A percentile compares a stretch with the other conserved stretches of the same genome.
phyloP scores from a whole-genome alignment of 164 flowering plant genomes.

The Magnolia kwangsiensis region DNA sequence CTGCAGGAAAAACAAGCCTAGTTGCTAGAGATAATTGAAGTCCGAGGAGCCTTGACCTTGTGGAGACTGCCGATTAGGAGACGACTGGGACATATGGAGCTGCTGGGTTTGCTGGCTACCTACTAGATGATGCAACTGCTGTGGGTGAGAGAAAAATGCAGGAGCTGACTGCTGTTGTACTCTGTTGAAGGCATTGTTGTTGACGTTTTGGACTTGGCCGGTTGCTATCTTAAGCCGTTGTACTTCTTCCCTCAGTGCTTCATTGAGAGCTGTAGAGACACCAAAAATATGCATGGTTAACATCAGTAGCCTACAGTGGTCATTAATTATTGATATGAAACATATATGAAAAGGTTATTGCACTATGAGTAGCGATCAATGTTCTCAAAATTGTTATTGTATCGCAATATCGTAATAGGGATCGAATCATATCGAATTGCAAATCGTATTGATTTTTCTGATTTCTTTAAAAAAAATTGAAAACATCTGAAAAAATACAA shows the following conservation, averaged over 20 bases:
- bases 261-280: conserved; percentile 60
- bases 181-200: conserved; percentile 49
- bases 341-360: no score
- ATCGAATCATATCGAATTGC: no score
- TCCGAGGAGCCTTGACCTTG: conserved; percentile 48
- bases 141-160: conserved; percentile 43
- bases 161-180: conserved; percentile 28
- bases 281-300: background rate
- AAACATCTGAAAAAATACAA: no score
- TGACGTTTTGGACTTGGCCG: conserved; percentile 44
- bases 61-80: conserved; percentile 42
- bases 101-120: conserved; percentile 42
- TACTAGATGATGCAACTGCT: conserved; percentile 28
- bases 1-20: background rate
- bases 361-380: no score
- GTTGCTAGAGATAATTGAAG: conserved; percentile 22
- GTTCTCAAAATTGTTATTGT: no score
- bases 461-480: no score
- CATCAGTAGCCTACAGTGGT: no score
- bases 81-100: conserved; percentile 40
- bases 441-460: no score
- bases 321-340: no score
- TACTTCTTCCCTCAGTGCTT: conserved; percentile 72
- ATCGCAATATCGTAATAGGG: no score
- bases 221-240: conserved; percentile 74